Evolutionary conservation across 148 eudicot genomes (phyloP).

Genomic region (Chenopodium album): DNA sequence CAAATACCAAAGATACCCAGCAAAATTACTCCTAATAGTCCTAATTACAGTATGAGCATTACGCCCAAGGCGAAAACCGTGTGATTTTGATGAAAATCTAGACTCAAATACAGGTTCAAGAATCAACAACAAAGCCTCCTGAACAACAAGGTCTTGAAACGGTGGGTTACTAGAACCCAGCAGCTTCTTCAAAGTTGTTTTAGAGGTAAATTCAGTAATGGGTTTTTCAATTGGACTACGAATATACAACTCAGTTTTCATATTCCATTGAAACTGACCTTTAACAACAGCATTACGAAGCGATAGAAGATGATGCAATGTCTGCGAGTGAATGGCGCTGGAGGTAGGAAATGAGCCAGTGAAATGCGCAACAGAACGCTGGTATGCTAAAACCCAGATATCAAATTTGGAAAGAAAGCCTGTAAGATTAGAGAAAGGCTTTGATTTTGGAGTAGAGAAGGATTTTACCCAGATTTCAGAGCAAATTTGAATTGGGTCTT

Average conservation of each 20-base stretch:
- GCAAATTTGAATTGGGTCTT: slow-evolving; percentile 72
- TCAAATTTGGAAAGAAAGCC: slow-evolving; percentile 77
- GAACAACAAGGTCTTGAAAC: slow-evolving; percentile 85
- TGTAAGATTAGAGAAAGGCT: slow-evolving; percentile 63
- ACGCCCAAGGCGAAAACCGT: slow-evolving; percentile 83
- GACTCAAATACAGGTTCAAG: slow-evolving; percentile 91
- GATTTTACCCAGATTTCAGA: slow-evolving; percentile 73
- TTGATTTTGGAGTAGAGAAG: slow-evolving; percentile 41
- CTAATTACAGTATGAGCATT: slow-evolving; percentile 85
- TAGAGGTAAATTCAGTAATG: slow-evolving; percentile 33
- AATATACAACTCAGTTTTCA: slow-evolving; percentile 38
- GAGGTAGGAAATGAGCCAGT: slow-evolving; percentile 68
- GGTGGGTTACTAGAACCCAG: slow-evolving; percentile 31
- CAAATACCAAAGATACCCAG: slow-evolving; percentile 85
- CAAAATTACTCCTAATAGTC: slow-evolving; percentile 84
- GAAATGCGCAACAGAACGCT: slow-evolving; percentile 69
- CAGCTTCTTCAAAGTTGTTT: slow-evolving; percentile 36
- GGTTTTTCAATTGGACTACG: slow-evolving; percentile 53
- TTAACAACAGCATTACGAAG: slow-evolving; percentile 67
- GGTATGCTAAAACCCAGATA: slow-evolving; percentile 87
- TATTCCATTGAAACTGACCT: slow-evolving; percentile 55
- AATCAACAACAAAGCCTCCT: slow-evolving; percentile 70
- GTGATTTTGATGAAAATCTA: slow-evolving; percentile 66
- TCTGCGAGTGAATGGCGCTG: slow-evolving; percentile 43
- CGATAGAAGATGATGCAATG: slow-evolving; percentile 47